Base-by-base conservation (phyloP, 345 rosid genomes). In the Gynandropsis gynandra region DNA sequence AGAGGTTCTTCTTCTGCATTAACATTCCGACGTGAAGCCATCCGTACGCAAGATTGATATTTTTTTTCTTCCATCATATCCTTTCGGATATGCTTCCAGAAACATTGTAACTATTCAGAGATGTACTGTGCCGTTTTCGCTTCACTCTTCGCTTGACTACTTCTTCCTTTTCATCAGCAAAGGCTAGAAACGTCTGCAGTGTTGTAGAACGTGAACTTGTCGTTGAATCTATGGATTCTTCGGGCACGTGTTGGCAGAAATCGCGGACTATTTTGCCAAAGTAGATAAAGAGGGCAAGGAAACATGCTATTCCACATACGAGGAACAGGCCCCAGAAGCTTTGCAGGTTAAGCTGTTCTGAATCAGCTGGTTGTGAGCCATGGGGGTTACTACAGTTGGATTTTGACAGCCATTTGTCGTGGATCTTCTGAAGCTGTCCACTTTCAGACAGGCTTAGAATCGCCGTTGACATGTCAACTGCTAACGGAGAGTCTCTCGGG, bases 301-400 rank as follows among this genome's bases (percentile, higher is more conserved):
- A 17, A 65, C 83, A 78, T 8, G 81, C 77, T 24, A 78, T 65
- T 65, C 95, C 97, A 49, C 76, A 76, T 4, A 89, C 69, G 34
- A 89, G 79, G 71, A 85, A 89, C 16, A 89, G 42, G 11, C 95
- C 95, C 86, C 80, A 76, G 72, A 89, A 89, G 78, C 89, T 85
- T 54, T 65, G 66, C 0, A 85, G 52, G n/a, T 63, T 66, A 9
- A 89, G 94, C 75, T 79, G 85, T 19, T 79, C 94, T 13, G 77
- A 60, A n/a, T 65, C 85, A n/a, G 52, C 50, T 42, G 57, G 47
- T 14, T 41, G 63, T 0, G 80, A 57, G 50, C 39, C 58, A 41
- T 47, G 57, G 32, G 40, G 10, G 15, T 71, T 66, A 59, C 80
- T 39, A 54, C 95, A 86, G 37, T 66, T 54, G 16, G 61, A 72